phyloP scores from a whole-genome alignment of 345 rosid species.

The Turritis glabra region DNA sequence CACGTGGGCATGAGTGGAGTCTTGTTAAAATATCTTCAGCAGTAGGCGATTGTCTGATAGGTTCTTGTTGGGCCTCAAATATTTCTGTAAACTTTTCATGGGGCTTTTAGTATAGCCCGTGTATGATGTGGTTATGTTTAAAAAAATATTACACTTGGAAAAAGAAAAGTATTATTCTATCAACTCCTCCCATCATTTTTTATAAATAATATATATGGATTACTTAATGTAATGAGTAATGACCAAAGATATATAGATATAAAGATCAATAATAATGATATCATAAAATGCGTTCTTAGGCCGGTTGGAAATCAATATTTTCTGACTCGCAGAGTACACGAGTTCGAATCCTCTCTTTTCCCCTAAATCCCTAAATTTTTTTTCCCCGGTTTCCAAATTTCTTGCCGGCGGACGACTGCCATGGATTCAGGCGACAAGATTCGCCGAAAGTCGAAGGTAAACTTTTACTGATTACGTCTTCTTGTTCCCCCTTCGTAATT shows the following conservation, averaged over 20 bases:
- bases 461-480: background rate
- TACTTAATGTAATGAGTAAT: background rate
- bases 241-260: background rate
- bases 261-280: fast-evolving
- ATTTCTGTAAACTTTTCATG: too few relatives aligned
- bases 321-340: background rate
- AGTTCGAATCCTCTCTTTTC: background rate
- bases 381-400: background rate
- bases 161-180: too few relatives aligned
- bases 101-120: too few relatives aligned
- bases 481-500: background rate
- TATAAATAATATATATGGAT: background rate
- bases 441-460: constrained; percentile 28
- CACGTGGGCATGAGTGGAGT: too few relatives aligned
- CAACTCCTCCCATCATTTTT: too few relatives aligned
- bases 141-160: too few relatives aligned
- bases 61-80: too few relatives aligned
- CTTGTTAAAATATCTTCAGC: too few relatives aligned
- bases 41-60: too few relatives aligned
- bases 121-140: too few relatives aligned
- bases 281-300: background rate
- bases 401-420: constrained; percentile 34
- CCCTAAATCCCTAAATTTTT: background rate
- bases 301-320: background rate
- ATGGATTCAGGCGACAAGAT: constrained; percentile 31